A percentile compares a stretch with the other conserved stretches of the same genome.
These are phyloP conservation scores for Coprinopsis sp. DNA, from an alignment of 768 basidiomycete species.

Conservation along the genomic window DNA sequence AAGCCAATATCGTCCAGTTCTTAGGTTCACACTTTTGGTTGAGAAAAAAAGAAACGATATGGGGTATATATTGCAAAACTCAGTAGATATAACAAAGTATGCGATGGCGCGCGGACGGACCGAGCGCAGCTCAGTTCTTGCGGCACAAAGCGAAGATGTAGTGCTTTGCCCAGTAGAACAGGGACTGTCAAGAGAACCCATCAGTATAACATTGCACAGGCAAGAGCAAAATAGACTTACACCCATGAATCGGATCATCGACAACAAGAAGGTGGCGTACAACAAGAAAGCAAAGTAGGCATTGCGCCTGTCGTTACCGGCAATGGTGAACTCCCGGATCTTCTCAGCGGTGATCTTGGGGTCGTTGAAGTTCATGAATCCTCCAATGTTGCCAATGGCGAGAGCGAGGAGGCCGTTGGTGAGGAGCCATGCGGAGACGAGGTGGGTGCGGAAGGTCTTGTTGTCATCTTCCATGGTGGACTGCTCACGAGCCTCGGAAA, in stretches of 20 bases:
- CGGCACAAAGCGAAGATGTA: conserved; percentile 80
- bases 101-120: not conserved
- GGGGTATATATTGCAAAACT: too few relatives aligned
- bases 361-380: conserved; percentile 30
- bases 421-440: conserved; percentile 79
- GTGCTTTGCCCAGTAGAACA: conserved; percentile 77
- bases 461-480: conserved; percentile 87
- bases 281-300: conserved; percentile 75
- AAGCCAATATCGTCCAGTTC: too few relatives aligned
- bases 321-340: conserved; percentile 33
- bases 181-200: conserved; percentile 43
- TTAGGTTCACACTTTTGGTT: too few relatives aligned
- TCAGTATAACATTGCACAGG: not conserved
- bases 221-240: conserved; percentile 44
- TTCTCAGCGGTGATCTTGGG: conserved; percentile 25
- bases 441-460: conserved; percentile 89
- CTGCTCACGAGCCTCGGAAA: conserved; percentile 64
- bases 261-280: conserved; percentile 72
- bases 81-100: too few relatives aligned
- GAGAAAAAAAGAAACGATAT: too few relatives aligned
- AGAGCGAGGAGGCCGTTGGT: conserved; percentile 68
- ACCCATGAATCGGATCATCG: conserved; percentile 69
- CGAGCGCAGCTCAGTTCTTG: conserved; percentile 44
- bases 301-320: conserved; percentile 40
- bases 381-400: conserved; percentile 72